Evolutionary conservation across 306 rosid genomes (phyloP).

Genomic region (Sindora glabra): DNA sequence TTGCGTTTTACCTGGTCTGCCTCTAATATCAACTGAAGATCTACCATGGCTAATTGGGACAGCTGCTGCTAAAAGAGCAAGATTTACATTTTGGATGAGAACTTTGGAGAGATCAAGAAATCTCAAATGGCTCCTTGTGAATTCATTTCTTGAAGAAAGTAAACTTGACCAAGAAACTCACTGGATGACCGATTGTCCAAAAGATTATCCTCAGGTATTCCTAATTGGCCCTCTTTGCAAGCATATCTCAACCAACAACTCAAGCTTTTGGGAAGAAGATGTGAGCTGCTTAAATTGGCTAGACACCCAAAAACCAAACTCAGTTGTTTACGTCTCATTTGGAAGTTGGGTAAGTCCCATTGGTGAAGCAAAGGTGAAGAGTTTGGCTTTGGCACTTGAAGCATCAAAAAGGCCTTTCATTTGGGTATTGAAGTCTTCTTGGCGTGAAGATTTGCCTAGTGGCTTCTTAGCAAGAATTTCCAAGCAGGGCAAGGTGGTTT

Average conservation of each 20-base stretch:
- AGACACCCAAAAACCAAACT: slow-evolving; percentile 22
- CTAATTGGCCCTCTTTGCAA: slow-evolving; percentile 42
- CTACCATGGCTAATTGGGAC: slow-evolving; percentile 90
- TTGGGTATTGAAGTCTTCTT: slow-evolving; percentile 57
- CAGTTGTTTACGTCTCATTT: slow-evolving; percentile 69
- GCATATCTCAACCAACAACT: slow-evolving; percentile 8
- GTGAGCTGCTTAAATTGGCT: slow-evolving; percentile 61
- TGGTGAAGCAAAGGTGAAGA: slow-evolving; percentile 46
- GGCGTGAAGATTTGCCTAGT: slow-evolving; percentile 53
- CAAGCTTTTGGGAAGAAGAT: slow-evolving; percentile 78
- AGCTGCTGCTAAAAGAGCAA: slow-evolving; percentile 40
- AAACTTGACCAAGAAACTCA: not conserved
- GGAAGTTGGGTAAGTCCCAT: slow-evolving; percentile 91
- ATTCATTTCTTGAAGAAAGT: slow-evolving; percentile 54
- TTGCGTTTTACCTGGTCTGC: slow-evolving; percentile 31
- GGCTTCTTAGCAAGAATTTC: slow-evolving; percentile 39
- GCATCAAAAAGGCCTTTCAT: slow-evolving; percentile 52
- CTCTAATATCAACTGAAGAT: slow-evolving; percentile 41
- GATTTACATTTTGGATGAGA: slow-evolving; percentile 77
- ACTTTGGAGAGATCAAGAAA: slow-evolving; percentile 49
- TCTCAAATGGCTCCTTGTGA: slow-evolving; percentile 54
- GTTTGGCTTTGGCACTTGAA: slow-evolving; percentile 55
- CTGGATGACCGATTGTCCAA: not conserved
- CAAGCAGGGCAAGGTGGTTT: slow-evolving; percentile 45
- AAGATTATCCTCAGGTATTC: slow-evolving; percentile 15